These are phyloP conservation scores for Teunomyces aglyptinius DNA, from an alignment of 805 yeast genomes.

Conservation along the genomic window DNA sequence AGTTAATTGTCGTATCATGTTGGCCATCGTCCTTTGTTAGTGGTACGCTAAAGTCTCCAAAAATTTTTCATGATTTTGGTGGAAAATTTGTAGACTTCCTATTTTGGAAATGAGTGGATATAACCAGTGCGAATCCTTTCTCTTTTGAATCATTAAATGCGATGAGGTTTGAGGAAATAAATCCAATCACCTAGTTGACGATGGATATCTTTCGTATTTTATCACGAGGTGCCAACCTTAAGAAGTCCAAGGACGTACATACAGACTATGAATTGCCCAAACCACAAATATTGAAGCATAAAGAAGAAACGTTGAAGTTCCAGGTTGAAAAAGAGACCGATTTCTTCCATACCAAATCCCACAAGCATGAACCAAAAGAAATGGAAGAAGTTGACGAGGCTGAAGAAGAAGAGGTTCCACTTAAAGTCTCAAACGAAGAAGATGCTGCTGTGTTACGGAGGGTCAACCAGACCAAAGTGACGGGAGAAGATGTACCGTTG, in stretches of 20 bases:
- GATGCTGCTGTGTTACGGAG: slow-evolving; percentile 66
- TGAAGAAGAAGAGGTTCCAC: slow-evolving; percentile 34
- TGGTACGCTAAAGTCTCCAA: neutral
- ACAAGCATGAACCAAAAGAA: slow-evolving; percentile 22
- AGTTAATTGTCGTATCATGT: slow-evolving; percentile 15
- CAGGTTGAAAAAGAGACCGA: slow-evolving; percentile 74
- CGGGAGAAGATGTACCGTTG: slow-evolving; percentile 84
- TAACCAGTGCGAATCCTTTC: neutral
- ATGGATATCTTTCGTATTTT: slow-evolving; percentile 91
- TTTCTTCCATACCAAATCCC: slow-evolving; percentile 68
- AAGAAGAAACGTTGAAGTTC: slow-evolving; percentile 39
- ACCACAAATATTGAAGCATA: slow-evolving; percentile 23
- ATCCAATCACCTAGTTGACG: neutral
- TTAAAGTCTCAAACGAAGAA: slow-evolving; percentile 47
- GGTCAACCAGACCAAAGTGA: slow-evolving; percentile 61
- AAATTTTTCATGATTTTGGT: slow-evolving; percentile 5
- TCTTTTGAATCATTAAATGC: neutral
- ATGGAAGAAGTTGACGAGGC: slow-evolving; percentile 21
- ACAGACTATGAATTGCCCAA: slow-evolving; percentile 40
- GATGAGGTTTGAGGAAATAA: slow-evolving; percentile 5
- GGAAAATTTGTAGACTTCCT: slow-evolving; percentile 4
- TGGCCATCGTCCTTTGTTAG: slow-evolving; percentile 4
- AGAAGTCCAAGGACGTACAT: slow-evolving; percentile 49
- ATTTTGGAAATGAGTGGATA: neutral
- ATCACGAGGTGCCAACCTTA: slow-evolving; percentile 80